A percentile compares a stretch with the other conserved stretches of the same genome.
Evolutionary conservation across 2,329 filamentous ascomycete species (phyloP).

Genomic region (Talaromyces sp.): DNA sequence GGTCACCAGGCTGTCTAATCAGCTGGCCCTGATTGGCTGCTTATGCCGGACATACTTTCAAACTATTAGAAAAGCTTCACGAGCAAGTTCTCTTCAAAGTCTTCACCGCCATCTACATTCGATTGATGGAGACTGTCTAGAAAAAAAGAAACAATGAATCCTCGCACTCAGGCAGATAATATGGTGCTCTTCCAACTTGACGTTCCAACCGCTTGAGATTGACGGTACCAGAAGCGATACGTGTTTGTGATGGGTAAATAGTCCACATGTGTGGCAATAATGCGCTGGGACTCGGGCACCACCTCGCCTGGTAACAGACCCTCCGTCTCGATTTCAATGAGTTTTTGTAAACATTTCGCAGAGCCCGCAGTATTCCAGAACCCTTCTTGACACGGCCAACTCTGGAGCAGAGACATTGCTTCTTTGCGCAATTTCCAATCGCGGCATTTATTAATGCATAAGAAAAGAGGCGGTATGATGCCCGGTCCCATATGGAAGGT

Average conservation of each 20-base stretch:
- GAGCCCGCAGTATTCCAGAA: constrained; percentile 10
- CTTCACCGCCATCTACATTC: background rate
- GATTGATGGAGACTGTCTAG: background rate
- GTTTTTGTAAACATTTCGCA: constrained; percentile 10
- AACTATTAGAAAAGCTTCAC: background rate
- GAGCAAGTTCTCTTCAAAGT: background rate
- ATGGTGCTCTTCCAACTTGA: background rate
- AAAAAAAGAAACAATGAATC: background rate
- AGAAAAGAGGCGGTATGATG: constrained; percentile 33
- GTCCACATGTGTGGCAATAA: constrained; percentile 15
- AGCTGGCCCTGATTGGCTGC: background rate
- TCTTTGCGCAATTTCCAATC: constrained; percentile 23
- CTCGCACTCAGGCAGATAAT: background rate
- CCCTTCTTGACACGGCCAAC: constrained; percentile 17
- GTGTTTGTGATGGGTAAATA: constrained; percentile 5
- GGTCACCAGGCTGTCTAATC: background rate
- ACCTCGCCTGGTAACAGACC: constrained; percentile 5
- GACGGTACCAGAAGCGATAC: constrained; percentile 5
- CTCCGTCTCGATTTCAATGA: constrained; percentile 15
- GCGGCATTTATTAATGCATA: constrained; percentile 32
- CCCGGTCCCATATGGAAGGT: constrained; percentile 27
- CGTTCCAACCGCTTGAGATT: background rate
- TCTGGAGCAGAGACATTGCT: constrained; percentile 10
- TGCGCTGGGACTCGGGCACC: constrained; percentile 14
- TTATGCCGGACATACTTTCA: background rate